Evolutionary conservation across 2,329 filamentous ascomycete genomes (phyloP).

Genomic region (Fonsecaea pugnacius): DNA sequence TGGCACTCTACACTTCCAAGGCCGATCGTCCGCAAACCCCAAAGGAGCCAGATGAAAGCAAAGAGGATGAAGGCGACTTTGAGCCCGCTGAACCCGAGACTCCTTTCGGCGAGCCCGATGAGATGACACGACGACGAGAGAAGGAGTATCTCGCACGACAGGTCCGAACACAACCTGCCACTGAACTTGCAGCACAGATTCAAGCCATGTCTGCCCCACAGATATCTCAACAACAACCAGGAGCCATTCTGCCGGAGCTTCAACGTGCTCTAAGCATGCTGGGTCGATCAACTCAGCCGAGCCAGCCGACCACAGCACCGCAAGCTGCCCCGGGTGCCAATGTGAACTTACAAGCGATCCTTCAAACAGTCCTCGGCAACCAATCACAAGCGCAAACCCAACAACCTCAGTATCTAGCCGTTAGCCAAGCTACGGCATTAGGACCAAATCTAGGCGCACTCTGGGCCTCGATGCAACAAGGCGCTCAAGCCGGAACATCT

Average conservation of each 20-base stretch:
- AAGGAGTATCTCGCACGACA: conserved; percentile 42
- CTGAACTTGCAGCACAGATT: conserved; percentile 40
- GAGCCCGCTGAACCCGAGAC: conserved; percentile 42
- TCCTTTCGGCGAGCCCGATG: conserved; percentile 50
- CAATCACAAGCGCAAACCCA: conserved; percentile 35
- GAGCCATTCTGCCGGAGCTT: conserved; percentile 25
- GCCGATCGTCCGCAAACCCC: conserved; percentile 53
- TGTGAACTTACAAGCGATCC: conserved; percentile 24
- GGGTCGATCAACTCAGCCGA: conserved; percentile 36
- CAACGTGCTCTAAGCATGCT: conserved; percentile 45
- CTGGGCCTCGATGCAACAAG: conserved; percentile 30
- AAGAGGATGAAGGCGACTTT: conserved; percentile 46
- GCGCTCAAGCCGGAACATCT: conserved; percentile 5
- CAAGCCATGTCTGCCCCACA: conserved; percentile 39
- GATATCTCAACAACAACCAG: conserved; percentile 38
- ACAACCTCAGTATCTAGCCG: conserved; percentile 35
- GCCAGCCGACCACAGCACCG: conserved; percentile 36
- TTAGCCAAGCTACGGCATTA: conserved; percentile 23
- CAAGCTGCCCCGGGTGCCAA: conserved; percentile 30
- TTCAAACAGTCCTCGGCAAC: conserved; percentile 38
- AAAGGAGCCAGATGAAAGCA: conserved; percentile 50
- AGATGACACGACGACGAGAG: conserved; percentile 48
- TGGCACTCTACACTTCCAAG: conserved; percentile 53
- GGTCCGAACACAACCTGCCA: conserved; percentile 42
- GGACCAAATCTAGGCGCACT: conserved; percentile 25